Evolutionary conservation across 2,329 filamentous ascomycete species (phyloP).

Genomic region (Fusarium cyanostomum): DNA sequence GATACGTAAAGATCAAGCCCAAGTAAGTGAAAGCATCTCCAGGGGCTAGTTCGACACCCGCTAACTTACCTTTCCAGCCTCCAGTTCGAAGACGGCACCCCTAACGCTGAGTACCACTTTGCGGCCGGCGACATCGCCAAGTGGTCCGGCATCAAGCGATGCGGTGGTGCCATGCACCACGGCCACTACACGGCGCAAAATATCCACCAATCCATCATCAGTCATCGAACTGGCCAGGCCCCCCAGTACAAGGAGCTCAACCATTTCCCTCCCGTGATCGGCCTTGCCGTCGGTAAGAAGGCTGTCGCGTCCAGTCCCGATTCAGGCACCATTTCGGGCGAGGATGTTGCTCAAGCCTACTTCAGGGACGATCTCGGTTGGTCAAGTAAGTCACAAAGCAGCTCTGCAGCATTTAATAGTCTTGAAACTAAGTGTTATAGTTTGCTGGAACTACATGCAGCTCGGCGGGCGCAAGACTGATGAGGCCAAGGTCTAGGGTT

Average conservation of each 20-base stretch:
- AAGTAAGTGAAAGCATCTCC: conserved; percentile 51
- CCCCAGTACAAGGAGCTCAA: conserved; percentile 61
- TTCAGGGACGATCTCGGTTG: conserved; percentile 76
- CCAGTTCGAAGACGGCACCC: conserved; percentile 61
- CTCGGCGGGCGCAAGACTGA: conserved; percentile 51
- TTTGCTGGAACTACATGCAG: conserved; percentile 65
- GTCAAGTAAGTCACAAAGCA: conserved; percentile 58
- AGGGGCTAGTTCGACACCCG: neutral
- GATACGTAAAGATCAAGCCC: conserved; percentile 70
- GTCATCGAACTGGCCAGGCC: conserved; percentile 49
- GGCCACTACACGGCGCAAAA: conserved; percentile 74
- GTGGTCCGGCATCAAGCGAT: conserved; percentile 84
- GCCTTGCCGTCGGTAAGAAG: conserved; percentile 74
- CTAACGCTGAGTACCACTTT: conserved; percentile 70
- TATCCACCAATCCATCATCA: conserved; percentile 69
- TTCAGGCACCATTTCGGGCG: conserved; percentile 66
- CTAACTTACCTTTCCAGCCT: conserved; percentile 52
- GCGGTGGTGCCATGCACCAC: conserved; percentile 78
- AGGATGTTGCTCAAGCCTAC: conserved; percentile 69
- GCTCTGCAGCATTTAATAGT: too few relatives aligned
- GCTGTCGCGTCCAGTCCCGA: conserved; percentile 70
- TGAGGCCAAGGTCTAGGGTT: conserved; percentile 36
- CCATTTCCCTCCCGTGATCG: conserved; percentile 72
- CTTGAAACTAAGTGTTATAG: conserved; percentile 48
- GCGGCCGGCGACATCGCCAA: conserved; percentile 74